A percentile compares a stretch with the other conserved stretches of the same genome.
Conservation (phyloP, 441 rosid species). For the Lepidium campestre region DNA sequence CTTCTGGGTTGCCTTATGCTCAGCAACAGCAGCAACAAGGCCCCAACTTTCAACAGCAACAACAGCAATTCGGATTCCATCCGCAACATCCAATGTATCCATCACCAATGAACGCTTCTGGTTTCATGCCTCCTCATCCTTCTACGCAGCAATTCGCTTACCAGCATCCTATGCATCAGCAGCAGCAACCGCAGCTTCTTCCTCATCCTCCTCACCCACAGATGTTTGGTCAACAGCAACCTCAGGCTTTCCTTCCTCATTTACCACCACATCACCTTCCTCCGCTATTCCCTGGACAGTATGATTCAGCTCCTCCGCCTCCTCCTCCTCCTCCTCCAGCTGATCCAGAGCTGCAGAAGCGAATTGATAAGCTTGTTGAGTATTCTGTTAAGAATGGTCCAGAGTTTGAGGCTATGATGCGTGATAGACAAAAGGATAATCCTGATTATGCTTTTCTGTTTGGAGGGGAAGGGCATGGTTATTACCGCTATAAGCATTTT, state of each 20-base stretch:
- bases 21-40: slow-evolving; percentile 73
- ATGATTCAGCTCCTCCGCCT: slow-evolving; percentile 54
- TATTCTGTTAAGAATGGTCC: slow-evolving; percentile 90
- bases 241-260: slow-evolving; percentile 60
- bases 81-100: slow-evolving; percentile 80
- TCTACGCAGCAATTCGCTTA: slow-evolving; percentile 80
- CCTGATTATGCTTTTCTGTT: slow-evolving; percentile 85
- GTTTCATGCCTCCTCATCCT: slow-evolving; percentile 71
- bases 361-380: slow-evolving; percentile 92
- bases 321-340: slow-evolving; percentile 87
- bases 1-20: slow-evolving; percentile 74
- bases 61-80: slow-evolving; percentile 70
- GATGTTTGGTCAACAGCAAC: slow-evolving; percentile 63
- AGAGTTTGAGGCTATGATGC: slow-evolving; percentile 93
- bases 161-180: slow-evolving; percentile 70
- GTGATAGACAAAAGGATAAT: slow-evolving; percentile 91
- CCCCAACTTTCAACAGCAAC: slow-evolving; percentile 57
- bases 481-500: slow-evolving; percentile 86
- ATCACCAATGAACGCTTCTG: slow-evolving; percentile 44
- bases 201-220: slow-evolving; percentile 64
- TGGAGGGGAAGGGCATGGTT: slow-evolving; percentile 91
- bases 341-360: slow-evolving; percentile 92
- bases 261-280: slow-evolving; percentile 59
- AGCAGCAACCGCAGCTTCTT: slow-evolving; percentile 35
- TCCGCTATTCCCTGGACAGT: slow-evolving; percentile 56